phyloP scores from a whole-genome alignment of 176 grass and related monocot genomes.

The Pontederia paniculata region DNA sequence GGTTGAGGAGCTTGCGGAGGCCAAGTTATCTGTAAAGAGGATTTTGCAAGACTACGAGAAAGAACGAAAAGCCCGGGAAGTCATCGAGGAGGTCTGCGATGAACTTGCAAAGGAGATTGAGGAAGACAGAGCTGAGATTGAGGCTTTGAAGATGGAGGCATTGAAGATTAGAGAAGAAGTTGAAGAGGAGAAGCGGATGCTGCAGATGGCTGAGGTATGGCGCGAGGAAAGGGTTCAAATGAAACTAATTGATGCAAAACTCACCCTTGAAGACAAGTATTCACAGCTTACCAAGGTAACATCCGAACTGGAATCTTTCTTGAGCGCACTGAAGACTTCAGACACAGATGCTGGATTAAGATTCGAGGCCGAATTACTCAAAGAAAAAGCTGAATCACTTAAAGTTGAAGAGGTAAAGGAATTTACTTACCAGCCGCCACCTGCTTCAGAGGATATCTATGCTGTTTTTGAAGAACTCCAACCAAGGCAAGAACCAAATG shows the following conservation, averaged over 20 bases:
- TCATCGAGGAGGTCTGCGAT: not conserved
- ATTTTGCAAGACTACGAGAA: not conserved
- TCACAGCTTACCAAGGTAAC: not conserved
- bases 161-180: not conserved
- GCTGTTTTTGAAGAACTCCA: not conserved
- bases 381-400: not conserved
- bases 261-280: not conserved
- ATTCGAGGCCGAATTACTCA: not conserved
- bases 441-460: not conserved
- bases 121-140: not conserved
- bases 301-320: not conserved
- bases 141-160: not conserved
- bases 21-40: not conserved
- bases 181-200: not conserved
- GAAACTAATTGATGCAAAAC: not conserved
- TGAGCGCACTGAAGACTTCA: not conserved
- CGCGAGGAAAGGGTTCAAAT: not conserved
- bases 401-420: not conserved
- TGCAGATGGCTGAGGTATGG: not conserved
- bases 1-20: not conserved
- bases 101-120: not conserved
- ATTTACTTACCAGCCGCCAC: not conserved
- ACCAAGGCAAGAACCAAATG: not conserved
- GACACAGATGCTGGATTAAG: not conserved
- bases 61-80: not conserved